phyloP scores from a whole-genome alignment of 306 rosid species.

The Spatholobus suberectus region DNA sequence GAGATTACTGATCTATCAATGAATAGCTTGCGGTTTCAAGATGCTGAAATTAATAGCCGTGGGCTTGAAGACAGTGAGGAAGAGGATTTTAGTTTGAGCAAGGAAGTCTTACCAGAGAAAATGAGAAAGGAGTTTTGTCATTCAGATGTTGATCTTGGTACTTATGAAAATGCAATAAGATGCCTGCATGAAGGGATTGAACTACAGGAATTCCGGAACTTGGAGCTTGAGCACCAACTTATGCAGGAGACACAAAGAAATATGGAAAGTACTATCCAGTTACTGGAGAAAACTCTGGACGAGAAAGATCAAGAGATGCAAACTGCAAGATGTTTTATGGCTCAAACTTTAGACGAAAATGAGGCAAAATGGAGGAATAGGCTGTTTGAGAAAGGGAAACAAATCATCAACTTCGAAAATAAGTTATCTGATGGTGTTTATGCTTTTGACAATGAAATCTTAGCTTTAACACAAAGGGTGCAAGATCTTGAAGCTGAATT shows the following conservation, averaged over 20 bases:
- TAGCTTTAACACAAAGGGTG: slow-evolving; percentile 40
- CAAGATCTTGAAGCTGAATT: slow-evolving; percentile 49
- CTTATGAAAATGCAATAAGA: slow-evolving; percentile 43
- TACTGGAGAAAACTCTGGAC: slow-evolving; percentile 42
- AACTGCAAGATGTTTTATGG: slow-evolving; percentile 28
- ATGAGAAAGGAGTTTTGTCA: slow-evolving; percentile 38
- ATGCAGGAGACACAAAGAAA: slow-evolving; percentile 46
- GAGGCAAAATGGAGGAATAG: slow-evolving; percentile 50
- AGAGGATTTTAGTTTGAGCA: slow-evolving; percentile 43
- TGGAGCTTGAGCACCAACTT: slow-evolving; percentile 40
- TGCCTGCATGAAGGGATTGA: slow-evolving; percentile 55
- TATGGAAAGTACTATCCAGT: slow-evolving; percentile 46
- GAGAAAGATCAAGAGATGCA: slow-evolving; percentile 51
- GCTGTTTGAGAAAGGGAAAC: slow-evolving; percentile 42
- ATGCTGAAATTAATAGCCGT: slow-evolving; percentile 34
- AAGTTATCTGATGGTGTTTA: slow-evolving; percentile 50
- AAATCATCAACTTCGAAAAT: slow-evolving; percentile 44
- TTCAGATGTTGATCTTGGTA: slow-evolving; percentile 36
- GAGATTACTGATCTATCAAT: slow-evolving; percentile 43
- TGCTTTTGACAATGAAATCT: slow-evolving; percentile 40
- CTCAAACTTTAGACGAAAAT: slow-evolving; percentile 35
- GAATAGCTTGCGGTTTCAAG: slow-evolving; percentile 37
- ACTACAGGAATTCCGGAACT: slow-evolving; percentile 42
- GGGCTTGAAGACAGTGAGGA: slow-evolving; percentile 49
- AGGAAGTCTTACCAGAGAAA: slow-evolving; percentile 35